These are phyloP conservation scores for Rhododendron mucronatum DNA, from an alignment of 148 eudicot genomes.

Conservation along the genomic window DNA sequence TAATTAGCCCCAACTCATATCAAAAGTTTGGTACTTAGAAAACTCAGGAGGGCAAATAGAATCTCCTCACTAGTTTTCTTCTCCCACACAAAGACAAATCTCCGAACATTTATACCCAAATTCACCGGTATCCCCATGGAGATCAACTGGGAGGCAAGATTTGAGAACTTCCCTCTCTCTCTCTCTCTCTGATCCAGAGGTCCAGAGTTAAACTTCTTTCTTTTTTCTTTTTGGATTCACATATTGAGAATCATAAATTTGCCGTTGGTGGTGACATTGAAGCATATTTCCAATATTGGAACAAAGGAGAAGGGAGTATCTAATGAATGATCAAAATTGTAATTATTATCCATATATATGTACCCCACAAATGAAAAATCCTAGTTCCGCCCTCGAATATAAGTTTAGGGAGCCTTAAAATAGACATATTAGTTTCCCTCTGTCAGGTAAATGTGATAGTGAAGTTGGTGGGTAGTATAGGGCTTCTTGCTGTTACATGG, in stretches of 20 bases:
- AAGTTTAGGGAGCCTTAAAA: background rate
- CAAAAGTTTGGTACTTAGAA: background rate
- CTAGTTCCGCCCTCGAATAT: too few relatives aligned
- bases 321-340: background rate
- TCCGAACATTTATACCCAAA: background rate
- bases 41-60: background rate
- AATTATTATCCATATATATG: background rate
- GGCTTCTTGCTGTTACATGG: background rate
- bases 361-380: background rate
- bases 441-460: background rate
- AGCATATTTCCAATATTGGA: background rate
- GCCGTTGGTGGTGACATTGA: background rate
- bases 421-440: background rate
- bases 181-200: background rate
- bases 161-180: background rate
- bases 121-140: background rate
- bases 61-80: background rate
- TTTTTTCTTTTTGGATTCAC: background rate
- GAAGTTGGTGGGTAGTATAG: background rate
- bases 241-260: too few relatives aligned
- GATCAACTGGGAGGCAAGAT: background rate
- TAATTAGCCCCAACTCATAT: background rate
- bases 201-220: background rate
- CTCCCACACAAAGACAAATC: background rate
- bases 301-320: background rate